These are phyloP conservation scores for Primulina eburnea DNA, from an alignment of 257 asterid species.

Conservation along the genomic window DNA sequence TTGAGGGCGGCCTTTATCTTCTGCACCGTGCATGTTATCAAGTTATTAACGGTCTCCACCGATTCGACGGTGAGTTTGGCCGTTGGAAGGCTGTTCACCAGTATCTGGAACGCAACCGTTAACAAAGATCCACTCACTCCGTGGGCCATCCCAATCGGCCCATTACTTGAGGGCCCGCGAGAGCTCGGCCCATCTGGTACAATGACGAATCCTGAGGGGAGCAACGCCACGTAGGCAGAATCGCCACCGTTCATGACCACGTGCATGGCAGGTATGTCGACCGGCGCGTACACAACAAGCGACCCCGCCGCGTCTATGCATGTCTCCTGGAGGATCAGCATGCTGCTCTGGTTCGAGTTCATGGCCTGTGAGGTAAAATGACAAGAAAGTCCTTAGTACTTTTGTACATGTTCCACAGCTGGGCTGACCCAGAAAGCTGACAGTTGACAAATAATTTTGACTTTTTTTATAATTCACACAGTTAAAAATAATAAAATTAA, in stretches of 20 bases:
- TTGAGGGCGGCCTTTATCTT: slow-evolving; percentile 83
- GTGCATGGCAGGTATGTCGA: slow-evolving; percentile 94
- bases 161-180: slow-evolving; percentile 32
- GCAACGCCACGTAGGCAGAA: slow-evolving; percentile 82
- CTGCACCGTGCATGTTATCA: slow-evolving; percentile 89
- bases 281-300: slow-evolving; percentile 94
- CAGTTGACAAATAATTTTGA: slow-evolving; percentile 42
- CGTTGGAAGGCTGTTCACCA: slow-evolving; percentile 79
- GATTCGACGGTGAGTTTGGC: slow-evolving; percentile 91
- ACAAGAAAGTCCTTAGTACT: slow-evolving; percentile 24
- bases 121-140: slow-evolving; percentile 68
- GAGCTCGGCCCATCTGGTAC: slow-evolving; percentile 80
- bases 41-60: slow-evolving; percentile 87
- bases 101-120: slow-evolving; percentile 86
- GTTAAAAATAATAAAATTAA: slow-evolving; percentile 9
- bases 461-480: slow-evolving; percentile 25
- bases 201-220: slow-evolving; percentile 87
- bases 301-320: slow-evolving; percentile 80
- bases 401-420: slow-evolving; percentile 18
- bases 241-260: slow-evolving; percentile 96
- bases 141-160: slow-evolving; percentile 34
- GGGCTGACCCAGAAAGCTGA: slow-evolving; percentile 36
- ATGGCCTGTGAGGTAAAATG: slow-evolving; percentile 41
- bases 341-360: slow-evolving; percentile 74
- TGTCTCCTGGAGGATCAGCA: slow-evolving; percentile 86